phyloP scores from a whole-genome alignment of 2,329 filamentous ascomycete species.

The Bipolaris victoriae region DNA sequence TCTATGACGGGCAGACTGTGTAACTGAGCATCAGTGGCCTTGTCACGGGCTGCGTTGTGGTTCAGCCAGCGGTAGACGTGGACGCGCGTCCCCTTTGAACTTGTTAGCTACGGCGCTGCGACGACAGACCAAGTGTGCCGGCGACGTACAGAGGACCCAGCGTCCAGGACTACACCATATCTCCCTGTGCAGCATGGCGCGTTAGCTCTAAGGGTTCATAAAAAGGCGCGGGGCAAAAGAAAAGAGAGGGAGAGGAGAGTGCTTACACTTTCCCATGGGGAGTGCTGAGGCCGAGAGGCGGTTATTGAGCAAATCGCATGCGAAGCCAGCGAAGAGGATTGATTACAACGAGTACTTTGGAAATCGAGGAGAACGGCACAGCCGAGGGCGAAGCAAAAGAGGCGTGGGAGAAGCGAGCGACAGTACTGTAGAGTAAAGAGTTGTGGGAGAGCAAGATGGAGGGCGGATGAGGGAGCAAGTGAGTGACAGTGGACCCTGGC shows the following conservation, averaged over 20 bases:
- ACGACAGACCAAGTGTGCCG: background rate
- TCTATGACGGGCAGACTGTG: slow-evolving; percentile 77
- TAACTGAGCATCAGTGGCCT: slow-evolving; percentile 65
- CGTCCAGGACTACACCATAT: slow-evolving; percentile 96
- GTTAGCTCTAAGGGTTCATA: slow-evolving; percentile 28
- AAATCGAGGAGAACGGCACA: slow-evolving; percentile 13
- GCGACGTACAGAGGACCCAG: slow-evolving; percentile 80
- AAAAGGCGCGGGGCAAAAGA: slow-evolving; percentile 10
- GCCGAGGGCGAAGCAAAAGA: slow-evolving; percentile 9
- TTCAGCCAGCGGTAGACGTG: slow-evolving; percentile 96
- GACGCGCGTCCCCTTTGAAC: slow-evolving; percentile 75
- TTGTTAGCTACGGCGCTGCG: slow-evolving; percentile 25
- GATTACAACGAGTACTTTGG: slow-evolving; percentile 7
- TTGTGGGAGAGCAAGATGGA: background rate
- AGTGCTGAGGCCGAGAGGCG: slow-evolving; percentile 26
- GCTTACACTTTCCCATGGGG: slow-evolving; percentile 53
- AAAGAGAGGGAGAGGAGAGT: slow-evolving; percentile 19
- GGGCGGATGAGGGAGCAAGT: slow-evolving; percentile 12
- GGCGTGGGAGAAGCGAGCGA: slow-evolving; percentile 33
- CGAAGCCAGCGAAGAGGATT: slow-evolving; percentile 23
- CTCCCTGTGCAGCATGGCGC: slow-evolving; percentile 53
- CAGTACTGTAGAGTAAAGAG: slow-evolving; percentile 17
- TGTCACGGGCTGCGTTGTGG: slow-evolving; percentile 67
- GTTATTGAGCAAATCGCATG: slow-evolving; percentile 33
- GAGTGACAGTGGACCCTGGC: slow-evolving; percentile 19